phyloP scores from a whole-genome alignment of 75 land plant genomes.

The Azolla pinnata region DNA sequence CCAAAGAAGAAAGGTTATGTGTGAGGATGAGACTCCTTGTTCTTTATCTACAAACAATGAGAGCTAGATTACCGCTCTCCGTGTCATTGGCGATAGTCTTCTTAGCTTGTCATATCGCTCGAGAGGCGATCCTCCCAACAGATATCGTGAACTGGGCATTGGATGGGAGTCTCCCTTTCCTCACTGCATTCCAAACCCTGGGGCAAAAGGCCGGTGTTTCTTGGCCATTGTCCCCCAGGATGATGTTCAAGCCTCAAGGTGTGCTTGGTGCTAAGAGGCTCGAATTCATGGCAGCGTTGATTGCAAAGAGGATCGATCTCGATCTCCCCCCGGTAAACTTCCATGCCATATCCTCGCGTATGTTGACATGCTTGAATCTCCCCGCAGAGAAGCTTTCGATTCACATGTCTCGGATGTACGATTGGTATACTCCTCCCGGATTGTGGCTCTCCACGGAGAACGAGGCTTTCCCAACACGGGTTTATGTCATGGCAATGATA shows the following conservation, averaged over 20 bases:
- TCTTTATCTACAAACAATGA: constrained; percentile 43
- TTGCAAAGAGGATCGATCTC: constrained; percentile 50
- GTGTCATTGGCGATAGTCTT: constrained; percentile 53
- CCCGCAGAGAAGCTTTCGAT: constrained; percentile 47
- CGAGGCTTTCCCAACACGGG: constrained; percentile 52
- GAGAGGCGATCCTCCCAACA: constrained; percentile 69
- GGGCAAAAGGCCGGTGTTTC: constrained; percentile 25
- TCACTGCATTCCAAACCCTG: constrained; percentile 60
- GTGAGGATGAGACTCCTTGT: constrained; percentile 7
- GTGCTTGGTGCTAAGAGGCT: constrained; percentile 37
- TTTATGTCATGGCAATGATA: constrained; percentile 76
- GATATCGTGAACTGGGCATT: constrained; percentile 67
- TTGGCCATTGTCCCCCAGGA: constrained; percentile 38
- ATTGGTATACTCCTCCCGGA: constrained; percentile 77
- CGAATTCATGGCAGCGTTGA: constrained; percentile 50
- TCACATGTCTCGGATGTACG: constrained; percentile 40
- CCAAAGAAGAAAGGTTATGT: neutral
- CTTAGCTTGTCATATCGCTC: constrained; percentile 65
- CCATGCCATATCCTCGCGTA: constrained; percentile 44
- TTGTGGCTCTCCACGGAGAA: constrained; percentile 54
- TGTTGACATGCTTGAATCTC: constrained; percentile 44
- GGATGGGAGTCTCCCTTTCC: constrained; percentile 68
- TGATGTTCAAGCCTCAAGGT: constrained; percentile 52
- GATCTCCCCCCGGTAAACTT: constrained; percentile 77
- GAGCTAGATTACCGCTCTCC: constrained; percentile 47